These are phyloP conservation scores for Aegilops speltoides DNA, from an alignment of 176 grass and related monocot species.

Conservation along the genomic window DNA sequence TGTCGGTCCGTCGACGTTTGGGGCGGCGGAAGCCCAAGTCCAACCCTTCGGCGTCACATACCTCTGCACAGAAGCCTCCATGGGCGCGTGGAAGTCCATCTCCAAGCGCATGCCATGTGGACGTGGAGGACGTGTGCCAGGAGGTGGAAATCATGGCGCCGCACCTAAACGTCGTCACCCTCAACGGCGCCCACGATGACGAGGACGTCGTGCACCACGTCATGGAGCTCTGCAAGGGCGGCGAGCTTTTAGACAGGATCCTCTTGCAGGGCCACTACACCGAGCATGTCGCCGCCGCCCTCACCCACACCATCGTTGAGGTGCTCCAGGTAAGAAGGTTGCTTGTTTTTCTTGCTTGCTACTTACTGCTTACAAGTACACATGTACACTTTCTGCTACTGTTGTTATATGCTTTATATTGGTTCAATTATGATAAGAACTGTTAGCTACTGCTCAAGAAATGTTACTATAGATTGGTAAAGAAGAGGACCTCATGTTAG, in stretches of 20 bases:
- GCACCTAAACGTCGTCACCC: no score
- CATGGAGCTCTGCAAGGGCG: no score
- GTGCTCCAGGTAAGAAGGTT: conserved; percentile 65
- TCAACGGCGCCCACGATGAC: no score
- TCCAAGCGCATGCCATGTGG: no score
- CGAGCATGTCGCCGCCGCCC: conserved; percentile 67
- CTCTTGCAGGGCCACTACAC: no score
- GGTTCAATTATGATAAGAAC: not conserved
- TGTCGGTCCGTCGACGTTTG: conserved; percentile 28
- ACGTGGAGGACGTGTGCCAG: no score
- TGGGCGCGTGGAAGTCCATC: no score
- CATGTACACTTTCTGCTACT: not conserved
- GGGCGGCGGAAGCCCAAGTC: not conserved
- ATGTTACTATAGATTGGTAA: not conserved
- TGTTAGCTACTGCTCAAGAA: conserved; percentile 18
- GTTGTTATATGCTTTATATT: no score
- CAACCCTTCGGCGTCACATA: conserved; percentile 39
- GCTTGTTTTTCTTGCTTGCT: conserved; percentile 3
- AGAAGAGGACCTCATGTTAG: not conserved
- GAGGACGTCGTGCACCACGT: no score
- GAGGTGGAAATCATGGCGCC: no score
- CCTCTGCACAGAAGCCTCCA: conserved; percentile 35
- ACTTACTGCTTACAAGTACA: not conserved
- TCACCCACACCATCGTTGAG: conserved; percentile 87
- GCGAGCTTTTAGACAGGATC: no score